Conservation (phyloP, 805 yeast species). For the Scheffersomyces coipomensis region DNA sequence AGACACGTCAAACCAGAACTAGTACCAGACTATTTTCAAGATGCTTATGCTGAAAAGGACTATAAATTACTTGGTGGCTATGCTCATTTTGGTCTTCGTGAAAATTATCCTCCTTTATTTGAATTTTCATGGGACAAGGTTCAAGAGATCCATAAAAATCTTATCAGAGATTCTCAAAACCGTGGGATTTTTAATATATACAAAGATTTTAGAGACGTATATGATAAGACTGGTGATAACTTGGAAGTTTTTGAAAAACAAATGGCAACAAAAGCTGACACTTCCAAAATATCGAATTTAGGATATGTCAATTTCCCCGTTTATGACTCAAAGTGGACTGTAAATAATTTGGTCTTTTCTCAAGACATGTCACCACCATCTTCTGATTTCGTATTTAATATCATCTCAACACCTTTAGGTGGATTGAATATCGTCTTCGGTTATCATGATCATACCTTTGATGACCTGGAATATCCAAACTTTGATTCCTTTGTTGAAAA, state of each 20-base stretch:
- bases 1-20: slow-evolving; percentile 16
- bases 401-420: slow-evolving; percentile 26
- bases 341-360: slow-evolving; percentile 30
- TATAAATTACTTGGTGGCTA: slow-evolving; percentile 30
- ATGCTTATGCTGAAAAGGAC: slow-evolving; percentile 12
- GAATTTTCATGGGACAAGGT: slow-evolving; percentile 35
- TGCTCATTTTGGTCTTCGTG: slow-evolving; percentile 32
- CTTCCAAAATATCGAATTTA: slow-evolving; percentile 35
- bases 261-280: slow-evolving; percentile 28
- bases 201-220: slow-evolving; percentile 15
- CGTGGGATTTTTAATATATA: slow-evolving; percentile 20
- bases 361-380: slow-evolving; percentile 35
- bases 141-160: slow-evolving; percentile 14
- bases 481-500: slow-evolving; percentile 20
- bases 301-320: slow-evolving; percentile 27
- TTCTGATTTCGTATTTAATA: slow-evolving; percentile 31
- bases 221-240: slow-evolving; percentile 13
- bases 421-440: slow-evolving; percentile 36
- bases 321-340: slow-evolving; percentile 19
- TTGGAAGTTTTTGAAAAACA: slow-evolving; percentile 17
- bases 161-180: slow-evolving; percentile 18
- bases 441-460: slow-evolving; percentile 26
- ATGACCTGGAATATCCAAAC: slow-evolving; percentile 17
- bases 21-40: slow-evolving; percentile 14
- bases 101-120: slow-evolving; percentile 26